Percentiles rank a stretch among this genome's conserved stretches.
phyloP scores from a whole-genome alignment of 192 early-diverging fungal species.

The Coemansia sp. region DNA sequence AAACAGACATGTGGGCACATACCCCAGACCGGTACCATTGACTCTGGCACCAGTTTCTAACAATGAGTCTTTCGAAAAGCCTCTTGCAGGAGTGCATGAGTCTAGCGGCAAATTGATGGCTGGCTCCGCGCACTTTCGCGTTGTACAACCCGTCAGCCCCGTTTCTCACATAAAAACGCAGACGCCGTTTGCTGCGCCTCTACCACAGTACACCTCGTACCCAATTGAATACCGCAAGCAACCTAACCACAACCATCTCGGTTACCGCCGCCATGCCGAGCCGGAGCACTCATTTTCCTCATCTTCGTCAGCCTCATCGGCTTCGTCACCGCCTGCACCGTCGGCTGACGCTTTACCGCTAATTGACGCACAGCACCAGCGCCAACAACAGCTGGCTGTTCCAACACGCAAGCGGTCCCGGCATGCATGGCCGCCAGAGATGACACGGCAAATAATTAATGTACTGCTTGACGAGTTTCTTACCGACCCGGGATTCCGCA shows the following conservation, averaged over 20 bases:
- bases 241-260: not conserved
- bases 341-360: not conserved
- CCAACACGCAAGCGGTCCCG: slow-evolving; percentile 44
- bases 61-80: not conserved
- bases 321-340: slow-evolving; percentile 12
- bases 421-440: slow-evolving; percentile 44
- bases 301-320: slow-evolving; percentile 6
- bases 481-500: slow-evolving; percentile 30
- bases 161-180: not conserved
- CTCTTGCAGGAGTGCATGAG: not conserved
- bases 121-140: not conserved
- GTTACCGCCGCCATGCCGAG: not conserved
- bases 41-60: not conserved
- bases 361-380: slow-evolving; percentile 1
- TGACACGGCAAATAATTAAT: slow-evolving; percentile 49
- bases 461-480: slow-evolving; percentile 51
- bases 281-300: not conserved
- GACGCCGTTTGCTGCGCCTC: not conserved
- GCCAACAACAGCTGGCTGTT: not conserved
- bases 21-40: not conserved
- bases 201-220: not conserved
- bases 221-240: not conserved
- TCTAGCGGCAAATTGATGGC: not conserved
- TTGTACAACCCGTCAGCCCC: not conserved
- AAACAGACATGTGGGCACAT: not conserved